phyloP scores from a whole-genome alignment of 441 rosid genomes.

The Aleurites moluccanus region DNA sequence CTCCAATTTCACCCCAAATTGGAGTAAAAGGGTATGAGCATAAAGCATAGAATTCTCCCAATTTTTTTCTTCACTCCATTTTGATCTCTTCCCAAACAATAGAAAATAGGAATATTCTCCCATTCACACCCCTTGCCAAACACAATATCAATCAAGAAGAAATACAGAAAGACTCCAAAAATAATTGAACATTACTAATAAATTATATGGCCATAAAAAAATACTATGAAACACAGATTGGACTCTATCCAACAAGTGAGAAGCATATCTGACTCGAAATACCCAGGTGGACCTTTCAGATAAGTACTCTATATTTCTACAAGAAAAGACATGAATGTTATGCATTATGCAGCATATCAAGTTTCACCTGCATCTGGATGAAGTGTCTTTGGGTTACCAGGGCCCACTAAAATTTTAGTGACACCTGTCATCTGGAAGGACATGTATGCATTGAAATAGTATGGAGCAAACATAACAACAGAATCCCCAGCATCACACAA shows the following conservation, averaged over 20 bases:
- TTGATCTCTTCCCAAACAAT: too few relatives aligned
- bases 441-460: conserved; percentile 98
- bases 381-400: conserved; percentile 67
- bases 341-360: conserved; percentile 17
- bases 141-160: too few relatives aligned
- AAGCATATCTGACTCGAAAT: not conserved
- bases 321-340: not conserved
- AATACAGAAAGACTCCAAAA: too few relatives aligned
- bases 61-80: too few relatives aligned
- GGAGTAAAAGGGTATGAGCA: too few relatives aligned
- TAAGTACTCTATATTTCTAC: not conserved
- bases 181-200: too few relatives aligned
- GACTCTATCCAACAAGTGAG: conserved; percentile 1
- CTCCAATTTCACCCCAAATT: too few relatives aligned
- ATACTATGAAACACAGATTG: not conserved
- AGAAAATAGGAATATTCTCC: too few relatives aligned
- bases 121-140: too few relatives aligned
- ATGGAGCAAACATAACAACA: conserved; percentile 96
- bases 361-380: conserved; percentile 87
- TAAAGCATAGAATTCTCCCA: too few relatives aligned
- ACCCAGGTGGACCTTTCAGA: not conserved
- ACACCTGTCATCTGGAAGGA: conserved; percentile 99
- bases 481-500: conserved; percentile 92
- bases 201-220: too few relatives aligned
- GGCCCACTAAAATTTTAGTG: conserved; percentile 85